Percentiles rank a stretch among this genome's conserved stretches.
Conservation (phyloP, 495 filamentous ascomycete genomes). For the Pyrenopolyporus hunteri region DNA sequence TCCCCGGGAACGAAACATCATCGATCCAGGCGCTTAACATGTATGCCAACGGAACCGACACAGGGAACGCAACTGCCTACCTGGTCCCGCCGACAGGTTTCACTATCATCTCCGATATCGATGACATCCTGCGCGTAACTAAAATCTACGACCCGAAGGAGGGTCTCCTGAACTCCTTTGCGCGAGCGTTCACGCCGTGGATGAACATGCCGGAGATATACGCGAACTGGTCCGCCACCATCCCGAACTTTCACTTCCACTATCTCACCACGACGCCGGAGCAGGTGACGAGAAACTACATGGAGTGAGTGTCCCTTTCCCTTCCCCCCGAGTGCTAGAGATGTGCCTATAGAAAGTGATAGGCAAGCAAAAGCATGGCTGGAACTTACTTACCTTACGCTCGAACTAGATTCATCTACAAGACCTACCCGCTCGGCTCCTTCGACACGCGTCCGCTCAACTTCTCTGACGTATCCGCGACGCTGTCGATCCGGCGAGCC, state of each 20-base stretch:
- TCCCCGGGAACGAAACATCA: conserved; percentile 65
- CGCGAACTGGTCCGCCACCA: conserved; percentile 64
- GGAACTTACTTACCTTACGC: not conserved
- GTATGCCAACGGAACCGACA: conserved; percentile 64
- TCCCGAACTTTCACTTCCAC: conserved; percentile 76
- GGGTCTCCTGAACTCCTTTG: conserved; percentile 79
- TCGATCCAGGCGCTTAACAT: conserved; percentile 69
- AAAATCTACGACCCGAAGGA: conserved; percentile 78
- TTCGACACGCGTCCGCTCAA: conserved; percentile 82
- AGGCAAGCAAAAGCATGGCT: too few species aligned
- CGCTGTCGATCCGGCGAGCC: conserved; percentile 69
- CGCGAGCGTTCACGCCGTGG: conserved; percentile 71
- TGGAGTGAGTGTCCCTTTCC: conserved; percentile 53
- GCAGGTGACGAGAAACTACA: conserved; percentile 77
- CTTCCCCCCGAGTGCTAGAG: too few species aligned
- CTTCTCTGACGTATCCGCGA: conserved; percentile 74
- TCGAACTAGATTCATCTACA: conserved; percentile 75
- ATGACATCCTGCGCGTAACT: conserved; percentile 81
- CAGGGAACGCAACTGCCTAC: conserved; percentile 77
- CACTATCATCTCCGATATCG: conserved; percentile 76
- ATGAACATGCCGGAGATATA: conserved; percentile 80
- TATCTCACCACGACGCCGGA: conserved; percentile 86
- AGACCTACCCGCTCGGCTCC: conserved; percentile 70
- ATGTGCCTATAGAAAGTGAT: too few species aligned
- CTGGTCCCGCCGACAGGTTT: conserved; percentile 70